These are phyloP conservation scores for Allium cepa DNA, from an alignment of 106 monocot species.

Conservation along the genomic window DNA sequence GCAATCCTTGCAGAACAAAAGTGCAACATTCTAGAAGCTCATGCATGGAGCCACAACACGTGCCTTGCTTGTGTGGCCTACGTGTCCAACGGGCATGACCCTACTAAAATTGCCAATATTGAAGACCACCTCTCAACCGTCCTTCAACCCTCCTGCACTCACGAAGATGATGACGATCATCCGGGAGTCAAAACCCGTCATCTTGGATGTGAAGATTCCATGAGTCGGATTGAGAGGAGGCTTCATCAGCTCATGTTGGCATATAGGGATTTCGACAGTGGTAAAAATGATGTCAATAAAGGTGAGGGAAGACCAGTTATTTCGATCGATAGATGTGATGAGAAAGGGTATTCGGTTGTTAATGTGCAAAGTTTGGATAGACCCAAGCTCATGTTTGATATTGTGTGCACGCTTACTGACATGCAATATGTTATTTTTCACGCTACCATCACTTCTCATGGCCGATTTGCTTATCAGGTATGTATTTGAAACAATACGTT, in stretches of 20 bases:
- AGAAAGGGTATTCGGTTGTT: slow-evolving; percentile 55
- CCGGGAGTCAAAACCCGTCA: slow-evolving; percentile 28
- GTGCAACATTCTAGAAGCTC: slow-evolving; percentile 63
- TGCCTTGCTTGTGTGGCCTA: slow-evolving; percentile 60
- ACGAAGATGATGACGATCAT: slow-evolving; percentile 7
- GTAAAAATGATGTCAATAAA: slow-evolving; percentile 1
- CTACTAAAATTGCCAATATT: slow-evolving; percentile 39
- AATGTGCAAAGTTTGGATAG: slow-evolving; percentile 55
- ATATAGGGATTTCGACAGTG: slow-evolving; percentile 34
- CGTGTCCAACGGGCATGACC: slow-evolving; percentile 53
- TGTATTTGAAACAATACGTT: not conserved
- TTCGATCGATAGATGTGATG: slow-evolving; percentile 39
- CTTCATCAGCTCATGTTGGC: slow-evolving; percentile 71
- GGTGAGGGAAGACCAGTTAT: slow-evolving; percentile 29
- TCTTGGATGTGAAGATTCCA: slow-evolving; percentile 26
- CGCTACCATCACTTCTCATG: slow-evolving; percentile 47
- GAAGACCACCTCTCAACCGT: slow-evolving; percentile 58
- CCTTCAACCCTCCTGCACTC: slow-evolving; percentile 18
- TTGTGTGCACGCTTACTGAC: slow-evolving; percentile 62
- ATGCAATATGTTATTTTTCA: slow-evolving; percentile 61
- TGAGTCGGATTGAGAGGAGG: slow-evolving; percentile 35
- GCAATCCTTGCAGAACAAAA: slow-evolving; percentile 62
- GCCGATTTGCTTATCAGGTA: slow-evolving; percentile 43
- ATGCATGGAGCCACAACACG: slow-evolving; percentile 70
- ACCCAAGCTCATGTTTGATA: slow-evolving; percentile 69